Conservation (phyloP, 2,329 filamentous ascomycete species). For the Aspergillus chevalieri region DNA sequence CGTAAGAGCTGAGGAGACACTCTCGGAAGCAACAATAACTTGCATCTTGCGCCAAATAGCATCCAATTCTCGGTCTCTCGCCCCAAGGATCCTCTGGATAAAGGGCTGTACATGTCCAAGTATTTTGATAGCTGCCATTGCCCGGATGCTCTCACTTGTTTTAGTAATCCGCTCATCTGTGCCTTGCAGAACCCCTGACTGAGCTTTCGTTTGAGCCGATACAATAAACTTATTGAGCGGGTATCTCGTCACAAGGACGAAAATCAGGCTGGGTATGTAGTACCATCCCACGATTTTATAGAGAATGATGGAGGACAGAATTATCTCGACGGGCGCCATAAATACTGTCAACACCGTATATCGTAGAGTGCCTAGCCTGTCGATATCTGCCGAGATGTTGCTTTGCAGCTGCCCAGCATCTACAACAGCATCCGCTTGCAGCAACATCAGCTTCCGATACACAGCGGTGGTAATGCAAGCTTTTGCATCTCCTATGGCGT, state of each 20-base stretch:
- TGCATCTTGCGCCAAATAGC: constrained; percentile 9
- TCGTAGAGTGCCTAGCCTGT: constrained; percentile 8
- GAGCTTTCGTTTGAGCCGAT: constrained; percentile 4
- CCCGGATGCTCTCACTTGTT: constrained; percentile 8
- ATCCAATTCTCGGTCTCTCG: constrained; percentile 4
- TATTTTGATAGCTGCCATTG: constrained; percentile 7
- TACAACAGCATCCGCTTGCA: constrained; percentile 1
- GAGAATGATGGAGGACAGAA: constrained; percentile 3
- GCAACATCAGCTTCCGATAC: constrained; percentile 4
- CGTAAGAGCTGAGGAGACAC: constrained; percentile 4
- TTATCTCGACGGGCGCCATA: constrained; percentile 8
- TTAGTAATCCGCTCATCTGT: constrained; percentile 6
- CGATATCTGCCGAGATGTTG: constrained; percentile 9
- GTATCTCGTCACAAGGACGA: constrained; percentile 8
- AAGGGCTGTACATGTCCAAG: constrained; percentile 7
- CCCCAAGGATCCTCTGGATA: constrained; percentile 5
- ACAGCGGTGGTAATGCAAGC: constrained; percentile 6
- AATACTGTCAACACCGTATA: constrained; percentile 8
- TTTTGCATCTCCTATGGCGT: constrained; percentile 9
- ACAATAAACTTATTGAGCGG: constrained; percentile 7
- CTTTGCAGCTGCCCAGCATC: constrained; percentile 8
- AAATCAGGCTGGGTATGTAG: constrained; percentile 8
- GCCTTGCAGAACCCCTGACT: constrained; percentile 5
- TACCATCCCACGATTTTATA: constrained; percentile 9
- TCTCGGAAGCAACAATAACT: constrained; percentile 8